These are phyloP conservation scores for Tubosaeta sp. DNA, from an alignment of 768 basidiomycete genomes.

Conservation along the genomic window DNA sequence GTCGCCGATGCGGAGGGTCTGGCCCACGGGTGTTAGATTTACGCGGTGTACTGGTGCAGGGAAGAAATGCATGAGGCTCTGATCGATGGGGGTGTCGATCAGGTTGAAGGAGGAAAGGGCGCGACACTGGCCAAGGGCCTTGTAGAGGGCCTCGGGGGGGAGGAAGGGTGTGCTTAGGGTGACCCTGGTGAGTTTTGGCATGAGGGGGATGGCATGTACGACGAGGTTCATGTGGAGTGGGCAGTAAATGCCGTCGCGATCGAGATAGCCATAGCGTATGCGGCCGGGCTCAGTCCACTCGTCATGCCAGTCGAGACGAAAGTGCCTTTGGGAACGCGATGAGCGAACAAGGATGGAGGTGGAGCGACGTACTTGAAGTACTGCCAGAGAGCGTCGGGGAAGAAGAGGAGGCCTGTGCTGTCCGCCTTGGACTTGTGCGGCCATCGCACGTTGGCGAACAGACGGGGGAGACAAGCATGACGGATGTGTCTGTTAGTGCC, in stretches of 20 bases:
- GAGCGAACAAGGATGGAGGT: not conserved
- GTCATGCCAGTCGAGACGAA: conserved; percentile 33
- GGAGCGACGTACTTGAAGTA: conserved; percentile 24
- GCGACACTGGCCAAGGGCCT: conserved; percentile 24
- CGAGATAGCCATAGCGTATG: conserved; percentile 29
- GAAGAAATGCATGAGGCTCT: conserved; percentile 30
- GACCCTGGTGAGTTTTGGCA: conserved; percentile 29
- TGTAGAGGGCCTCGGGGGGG: conserved; percentile 28
- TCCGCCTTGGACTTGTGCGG: conserved; percentile 28
- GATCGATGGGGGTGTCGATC: conserved; percentile 34
- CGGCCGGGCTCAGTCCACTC: conserved; percentile 35
- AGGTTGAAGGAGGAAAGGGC: conserved; percentile 26
- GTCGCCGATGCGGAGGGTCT: conserved; percentile 32
- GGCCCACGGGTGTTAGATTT: conserved; percentile 32
- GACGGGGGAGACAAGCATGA: conserved; percentile 28
- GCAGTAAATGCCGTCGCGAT: conserved; percentile 31
- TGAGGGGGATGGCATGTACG: conserved; percentile 22
- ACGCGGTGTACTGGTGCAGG: conserved; percentile 22
- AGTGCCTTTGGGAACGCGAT: conserved; percentile 20
- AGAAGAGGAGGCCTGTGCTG: conserved; percentile 24
- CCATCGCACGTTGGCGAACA: conserved; percentile 32
- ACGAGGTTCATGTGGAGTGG: conserved; percentile 25
- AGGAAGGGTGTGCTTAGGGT: conserved; percentile 31
- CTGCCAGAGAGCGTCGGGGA: conserved; percentile 27
- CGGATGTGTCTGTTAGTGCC: conserved; percentile 24